Evolutionary conservation across 345 rosid genomes (phyloP), one percentile per base, ranked within the genome.

Genomic region (Firmiana major): DNA sequence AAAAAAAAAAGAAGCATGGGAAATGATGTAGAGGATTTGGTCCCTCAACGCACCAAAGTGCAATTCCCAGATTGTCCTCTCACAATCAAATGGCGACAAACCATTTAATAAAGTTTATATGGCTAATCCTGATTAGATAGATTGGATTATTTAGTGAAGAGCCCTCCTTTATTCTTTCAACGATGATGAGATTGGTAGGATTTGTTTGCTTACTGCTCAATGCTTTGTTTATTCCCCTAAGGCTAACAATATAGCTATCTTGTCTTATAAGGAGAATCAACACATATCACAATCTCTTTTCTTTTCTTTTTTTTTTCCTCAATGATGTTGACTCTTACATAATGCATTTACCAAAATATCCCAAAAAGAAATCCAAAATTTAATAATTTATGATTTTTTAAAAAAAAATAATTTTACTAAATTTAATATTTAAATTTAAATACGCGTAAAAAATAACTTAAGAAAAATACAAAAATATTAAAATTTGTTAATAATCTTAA

Each of bases 231-330:
- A 48, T 76, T 63, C 40, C 38, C n/a, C n/a, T n/a, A n/a, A n/a
- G n/a, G n/a, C 57, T 22, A 46, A 45, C 38, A 11, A 4, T 55
- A 72, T 28, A 31, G 60, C 49, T 22, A 63, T 40, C 71, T 86
- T 80, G 85, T 86, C 85, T 76, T 74, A 73, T 75, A 77, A 69
- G 42, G 51, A 5, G 57, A 53, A 78, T 71, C 59, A 11, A 76
- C 63, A 70, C 65, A 34, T 2, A 7, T 54, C 49, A 38, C 49
- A 11, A n/a, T 34, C 43, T 38, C 45, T 73, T 40, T 66, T n/a
- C n/a, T n/a, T n/a, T n/a, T n/a, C n/a, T n/a, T n/a, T n/a, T 13
- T 26, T 36, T 21, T 24, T 43, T 24, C 11, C 6, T 60, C 21
- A 59, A 75, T 75, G 55, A 73, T 22, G 31, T 58, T 55, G 63